These are phyloP conservation scores for Polyporus tsugae DNA, from an alignment of 1,284 basidiomycete species.

Conservation along the genomic window DNA sequence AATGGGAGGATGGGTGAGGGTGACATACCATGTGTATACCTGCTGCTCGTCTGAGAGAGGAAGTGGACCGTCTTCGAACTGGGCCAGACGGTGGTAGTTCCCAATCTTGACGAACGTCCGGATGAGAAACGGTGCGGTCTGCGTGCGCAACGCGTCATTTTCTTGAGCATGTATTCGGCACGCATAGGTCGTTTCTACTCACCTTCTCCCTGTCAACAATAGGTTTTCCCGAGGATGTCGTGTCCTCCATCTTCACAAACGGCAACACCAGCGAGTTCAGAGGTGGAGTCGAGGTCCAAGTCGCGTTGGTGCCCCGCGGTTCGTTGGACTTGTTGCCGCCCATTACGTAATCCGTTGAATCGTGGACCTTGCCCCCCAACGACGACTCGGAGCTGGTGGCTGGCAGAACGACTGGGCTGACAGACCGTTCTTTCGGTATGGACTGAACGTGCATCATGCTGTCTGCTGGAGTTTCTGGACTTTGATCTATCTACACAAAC, in stretches of 20 bases:
- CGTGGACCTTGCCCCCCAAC: not conserved
- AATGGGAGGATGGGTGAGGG: not conserved
- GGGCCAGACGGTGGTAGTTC: conserved; percentile 69
- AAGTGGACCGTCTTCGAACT: conserved; percentile 78
- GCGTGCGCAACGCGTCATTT: not conserved
- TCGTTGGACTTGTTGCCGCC: not conserved
- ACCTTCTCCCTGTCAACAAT: conserved; percentile 52
- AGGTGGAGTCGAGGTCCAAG: not conserved
- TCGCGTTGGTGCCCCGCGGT: not conserved
- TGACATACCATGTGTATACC: conserved; percentile 73
- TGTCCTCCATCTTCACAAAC: conserved; percentile 34
- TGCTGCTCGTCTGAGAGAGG: conserved; percentile 82
- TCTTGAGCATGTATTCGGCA: not conserved
- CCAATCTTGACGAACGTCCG: conserved; percentile 84
- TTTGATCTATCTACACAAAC: not conserved
- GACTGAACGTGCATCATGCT: conserved; percentile 2
- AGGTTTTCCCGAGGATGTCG: conserved; percentile 41
- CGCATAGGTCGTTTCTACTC: not conserved
- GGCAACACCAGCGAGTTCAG: not conserved
- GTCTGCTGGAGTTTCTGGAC: not conserved
- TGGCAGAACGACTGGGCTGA: conserved; percentile 9
- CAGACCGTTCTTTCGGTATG: conserved; percentile 1
- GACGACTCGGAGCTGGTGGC: not conserved
- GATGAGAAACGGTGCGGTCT: conserved; percentile 83
- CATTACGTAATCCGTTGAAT: not conserved